Evolutionary conservation across 805 yeast genomes (phyloP), one percentile per base, ranked within the genome.

Genomic region (Peterozyma toletana): DNA sequence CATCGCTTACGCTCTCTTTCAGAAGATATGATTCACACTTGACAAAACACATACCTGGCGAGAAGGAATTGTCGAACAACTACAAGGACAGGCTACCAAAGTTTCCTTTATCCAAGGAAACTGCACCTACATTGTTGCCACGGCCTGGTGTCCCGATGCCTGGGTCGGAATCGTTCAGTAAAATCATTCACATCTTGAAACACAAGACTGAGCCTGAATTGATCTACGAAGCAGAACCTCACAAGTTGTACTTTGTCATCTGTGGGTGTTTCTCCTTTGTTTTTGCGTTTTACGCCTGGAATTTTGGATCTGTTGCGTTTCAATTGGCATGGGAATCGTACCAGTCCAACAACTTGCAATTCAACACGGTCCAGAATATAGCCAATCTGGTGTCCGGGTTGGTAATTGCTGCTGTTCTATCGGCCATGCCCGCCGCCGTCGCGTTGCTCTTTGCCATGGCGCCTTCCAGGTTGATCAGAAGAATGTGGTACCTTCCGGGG

Each of bases 161-260:
- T 2, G 77, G 83, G 1, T 42, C 43, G 10, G 62, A 75, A 55
- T 68, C 78, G 4, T 74, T 87, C 50, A 64, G 77, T 6, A 82
- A 82, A 56, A 79, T 87, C 63, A 66, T 83, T 52, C 72, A 73
- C 45, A 70, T 75, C 10, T 63, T 86, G 48, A 67, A 72, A 47
- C 63, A 66, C 35, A 77, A 80, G 51, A 63, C 62, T 11, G 71
- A 73, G 39, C 91, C 91, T 1, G 95, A 86, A 54, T 66, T 86
- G 43, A 71, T 86, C 37, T 87, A 86, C 61, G 91, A 86, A 66
- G 78, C 89, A 21, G 95, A 87, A 61, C 86, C 93, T 0, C 95
- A 87, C 57, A 67, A 84, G 45, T 67, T 85, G 30, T 87, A 86
- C 59, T 86, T 86, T 58, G 64, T 85, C 10, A 73, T 78, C 16